Conservation (phyloP, 345 rosid genomes). For the Rhodamnia rubescens region DNA sequence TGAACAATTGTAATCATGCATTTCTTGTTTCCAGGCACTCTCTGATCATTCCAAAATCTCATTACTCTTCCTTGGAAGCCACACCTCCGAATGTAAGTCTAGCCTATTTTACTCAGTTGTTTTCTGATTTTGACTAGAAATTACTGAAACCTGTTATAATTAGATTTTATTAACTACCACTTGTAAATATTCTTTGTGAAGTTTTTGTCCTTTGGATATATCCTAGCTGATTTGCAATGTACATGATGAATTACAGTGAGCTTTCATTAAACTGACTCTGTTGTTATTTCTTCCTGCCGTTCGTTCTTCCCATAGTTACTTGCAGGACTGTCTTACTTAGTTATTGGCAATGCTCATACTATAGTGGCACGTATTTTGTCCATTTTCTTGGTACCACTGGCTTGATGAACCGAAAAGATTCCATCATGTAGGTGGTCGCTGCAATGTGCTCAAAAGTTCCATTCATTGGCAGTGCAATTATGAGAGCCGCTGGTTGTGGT, state of each 20-base stretch:
- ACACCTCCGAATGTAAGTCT: conserved; percentile 94
- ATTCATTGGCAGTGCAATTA: conserved; percentile 67
- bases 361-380: not conserved
- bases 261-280: not conserved
- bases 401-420: not conserved
- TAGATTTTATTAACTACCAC: not conserved
- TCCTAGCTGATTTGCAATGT: not conserved
- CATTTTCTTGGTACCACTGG: not conserved
- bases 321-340: not conserved
- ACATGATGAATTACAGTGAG: not conserved
- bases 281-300: not conserved
- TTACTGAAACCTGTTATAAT: not conserved
- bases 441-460: conserved; percentile 96
- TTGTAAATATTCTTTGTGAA: not conserved
- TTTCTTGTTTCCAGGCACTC: conserved; percentile 64
- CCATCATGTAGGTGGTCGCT: conserved; percentile 62
- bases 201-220: not conserved
- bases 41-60: conserved; percentile 81
- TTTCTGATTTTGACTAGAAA: not conserved
- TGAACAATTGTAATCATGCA: not conserved
- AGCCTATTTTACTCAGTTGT: not conserved
- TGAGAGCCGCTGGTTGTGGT: conserved; percentile 76
- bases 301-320: not conserved
- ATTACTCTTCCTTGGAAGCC: conserved; percentile 61
- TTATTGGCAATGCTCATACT: not conserved